Percentiles rank a stretch among this genome's conserved stretches.
phyloP scores from a whole-genome alignment of 257 asterid species.

The Salvia hispanica region DNA sequence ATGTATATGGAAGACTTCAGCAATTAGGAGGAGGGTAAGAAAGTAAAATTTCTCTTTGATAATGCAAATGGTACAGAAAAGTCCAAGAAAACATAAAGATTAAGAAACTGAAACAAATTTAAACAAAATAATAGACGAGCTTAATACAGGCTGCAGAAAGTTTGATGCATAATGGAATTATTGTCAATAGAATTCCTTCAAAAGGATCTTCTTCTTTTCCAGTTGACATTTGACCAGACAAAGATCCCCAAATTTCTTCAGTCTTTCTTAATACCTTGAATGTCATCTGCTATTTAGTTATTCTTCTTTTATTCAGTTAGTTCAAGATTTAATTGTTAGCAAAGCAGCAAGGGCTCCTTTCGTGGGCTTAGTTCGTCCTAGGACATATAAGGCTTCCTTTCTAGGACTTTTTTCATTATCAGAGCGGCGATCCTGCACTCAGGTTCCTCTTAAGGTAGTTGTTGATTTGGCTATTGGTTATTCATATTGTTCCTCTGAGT shows the following conservation, averaged over 20 bases:
- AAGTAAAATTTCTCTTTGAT: slow-evolving; percentile 8
- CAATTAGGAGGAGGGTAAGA: slow-evolving; percentile 5
- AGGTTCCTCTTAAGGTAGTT: too few relatives aligned
- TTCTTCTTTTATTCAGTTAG: too few relatives aligned
- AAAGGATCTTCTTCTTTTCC: neutral
- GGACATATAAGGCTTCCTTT: too few relatives aligned
- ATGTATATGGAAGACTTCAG: neutral
- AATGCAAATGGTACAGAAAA: neutral
- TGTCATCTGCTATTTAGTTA: neutral
- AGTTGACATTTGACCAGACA: neutral
- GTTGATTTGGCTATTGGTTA: too few relatives aligned
- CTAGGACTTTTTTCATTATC: too few relatives aligned
- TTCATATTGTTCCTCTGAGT: too few relatives aligned
- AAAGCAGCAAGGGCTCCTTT: too few relatives aligned
- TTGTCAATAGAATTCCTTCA: neutral
- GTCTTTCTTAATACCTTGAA: neutral
- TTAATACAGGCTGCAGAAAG: neutral
- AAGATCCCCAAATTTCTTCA: neutral
- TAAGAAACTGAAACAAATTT: neutral
- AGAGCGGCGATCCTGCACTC: too few relatives aligned
- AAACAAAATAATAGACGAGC: neutral
- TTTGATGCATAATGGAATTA: neutral
- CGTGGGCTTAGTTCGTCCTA: too few relatives aligned
- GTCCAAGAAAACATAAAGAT: neutral
- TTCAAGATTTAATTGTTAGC: too few relatives aligned